Percentiles rank a stretch among this genome's conserved stretches.
phyloP scores from a whole-genome alignment of 2,329 filamentous ascomycete species.

The Daldinia eschscholtzii region DNA sequence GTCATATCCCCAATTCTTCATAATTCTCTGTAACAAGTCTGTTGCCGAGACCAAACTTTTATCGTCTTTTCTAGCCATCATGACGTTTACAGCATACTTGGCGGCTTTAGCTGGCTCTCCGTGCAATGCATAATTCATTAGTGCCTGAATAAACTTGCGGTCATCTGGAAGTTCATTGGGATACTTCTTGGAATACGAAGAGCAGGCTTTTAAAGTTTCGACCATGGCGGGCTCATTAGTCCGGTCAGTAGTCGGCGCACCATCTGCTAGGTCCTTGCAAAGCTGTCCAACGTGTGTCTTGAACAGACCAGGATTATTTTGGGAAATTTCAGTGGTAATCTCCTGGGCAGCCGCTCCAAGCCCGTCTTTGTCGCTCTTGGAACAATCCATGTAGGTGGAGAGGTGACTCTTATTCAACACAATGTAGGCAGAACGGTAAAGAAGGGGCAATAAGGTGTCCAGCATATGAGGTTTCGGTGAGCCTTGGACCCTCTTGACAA shows the following conservation, averaged over 20 bases:
- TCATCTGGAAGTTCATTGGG: conserved; percentile 86
- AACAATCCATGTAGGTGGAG: conserved; percentile 87
- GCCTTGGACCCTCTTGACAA: conserved; percentile 83
- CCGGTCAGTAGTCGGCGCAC: conserved; percentile 77
- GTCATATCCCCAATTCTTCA: conserved; percentile 80
- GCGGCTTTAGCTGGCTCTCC: conserved; percentile 85
- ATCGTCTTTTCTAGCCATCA: conserved; percentile 79
- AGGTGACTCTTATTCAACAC: conserved; percentile 96
- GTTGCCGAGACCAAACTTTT: conserved; percentile 86
- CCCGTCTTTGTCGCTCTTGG: conserved; percentile 83
- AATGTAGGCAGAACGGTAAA: conserved; percentile 86
- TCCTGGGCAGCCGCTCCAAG: conserved; percentile 86
- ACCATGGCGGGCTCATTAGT: conserved; percentile 81
- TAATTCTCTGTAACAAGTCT: conserved; percentile 81
- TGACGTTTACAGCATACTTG: conserved; percentile 93
- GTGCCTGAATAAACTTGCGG: conserved; percentile 81
- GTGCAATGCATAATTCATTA: conserved; percentile 85
- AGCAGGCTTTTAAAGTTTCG: conserved; percentile 92
- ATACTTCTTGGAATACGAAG: conserved; percentile 89
- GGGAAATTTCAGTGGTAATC: conserved; percentile 91
- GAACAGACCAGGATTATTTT: conserved; percentile 88
- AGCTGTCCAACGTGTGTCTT: conserved; percentile 93
- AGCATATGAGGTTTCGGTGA: conserved; percentile 74
- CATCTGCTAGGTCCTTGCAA: conserved; percentile 85
- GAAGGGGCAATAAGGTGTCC: conserved; percentile 83